Conservation (phyloP, 495 filamentous ascomycete genomes). For the Neurospora sp. region DNA sequence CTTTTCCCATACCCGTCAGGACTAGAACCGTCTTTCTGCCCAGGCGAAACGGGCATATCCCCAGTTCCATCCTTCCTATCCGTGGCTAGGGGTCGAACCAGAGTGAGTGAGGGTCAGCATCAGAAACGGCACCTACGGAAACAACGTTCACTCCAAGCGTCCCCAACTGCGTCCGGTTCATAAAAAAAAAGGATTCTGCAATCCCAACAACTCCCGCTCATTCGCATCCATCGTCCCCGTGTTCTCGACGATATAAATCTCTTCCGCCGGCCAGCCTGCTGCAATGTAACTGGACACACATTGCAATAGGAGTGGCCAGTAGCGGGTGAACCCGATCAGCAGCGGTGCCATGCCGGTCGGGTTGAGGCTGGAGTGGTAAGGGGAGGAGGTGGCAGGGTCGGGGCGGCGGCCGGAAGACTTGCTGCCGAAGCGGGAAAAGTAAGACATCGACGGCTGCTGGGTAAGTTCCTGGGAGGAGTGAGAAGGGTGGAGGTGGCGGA, state of each 20-base stretch:
- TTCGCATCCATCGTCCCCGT: conserved; percentile 51
- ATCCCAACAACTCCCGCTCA: conserved; percentile 30
- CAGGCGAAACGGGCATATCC: not conserved
- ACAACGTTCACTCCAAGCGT: conserved; percentile 47
- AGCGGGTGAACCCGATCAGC: conserved; percentile 50
- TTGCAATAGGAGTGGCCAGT: conserved; percentile 49
- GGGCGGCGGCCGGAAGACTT: not conserved
- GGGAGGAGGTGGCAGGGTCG: not conserved
- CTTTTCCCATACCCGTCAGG: not conserved
- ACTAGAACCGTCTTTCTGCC: too few relatives aligned
- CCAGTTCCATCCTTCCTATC: not conserved
- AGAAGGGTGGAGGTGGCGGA: conserved; percentile 13
- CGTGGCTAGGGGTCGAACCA: not conserved
- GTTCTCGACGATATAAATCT: conserved; percentile 54
- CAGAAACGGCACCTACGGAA: conserved; percentile 4
- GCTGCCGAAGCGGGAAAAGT: not conserved
- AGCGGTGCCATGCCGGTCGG: conserved; percentile 36
- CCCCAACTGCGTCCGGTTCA: conserved; percentile 44
- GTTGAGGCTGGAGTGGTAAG: not conserved
- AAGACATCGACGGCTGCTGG: not conserved
- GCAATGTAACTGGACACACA: conserved; percentile 48
- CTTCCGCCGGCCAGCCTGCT: conserved; percentile 49
- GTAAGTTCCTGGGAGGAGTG: not conserved
- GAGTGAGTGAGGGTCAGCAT: not conserved
- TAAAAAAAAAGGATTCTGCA: conserved; percentile 54